Conservation (phyloP, 495 filamentous ascomycete species). For the Geopyxis carbonaria region DNA sequence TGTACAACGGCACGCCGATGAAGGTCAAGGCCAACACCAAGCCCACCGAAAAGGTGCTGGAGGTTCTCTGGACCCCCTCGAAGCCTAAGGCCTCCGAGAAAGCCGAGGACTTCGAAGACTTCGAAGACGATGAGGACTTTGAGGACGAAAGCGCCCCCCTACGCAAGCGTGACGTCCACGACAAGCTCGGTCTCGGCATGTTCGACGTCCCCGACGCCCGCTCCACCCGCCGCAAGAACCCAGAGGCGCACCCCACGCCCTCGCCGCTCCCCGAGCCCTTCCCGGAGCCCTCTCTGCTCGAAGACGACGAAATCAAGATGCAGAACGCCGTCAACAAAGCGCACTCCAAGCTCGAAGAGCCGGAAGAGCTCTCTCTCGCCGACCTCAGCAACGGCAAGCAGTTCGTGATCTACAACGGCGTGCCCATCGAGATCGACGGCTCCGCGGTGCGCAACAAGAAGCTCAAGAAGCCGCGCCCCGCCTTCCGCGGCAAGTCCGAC, state of each 20-base stretch:
- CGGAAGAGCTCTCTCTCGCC: neutral
- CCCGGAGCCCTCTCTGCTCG: neutral
- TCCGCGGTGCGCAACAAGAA: neutral
- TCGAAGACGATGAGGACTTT: neutral
- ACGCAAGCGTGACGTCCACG: constrained; percentile 4
- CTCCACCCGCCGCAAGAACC: neutral
- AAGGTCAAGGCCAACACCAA: neutral
- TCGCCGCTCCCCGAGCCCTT: neutral
- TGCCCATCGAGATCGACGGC: constrained; percentile 3
- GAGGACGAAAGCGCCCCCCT: neutral
- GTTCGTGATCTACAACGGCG: constrained; percentile 8
- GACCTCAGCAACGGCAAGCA: constrained; percentile 2
- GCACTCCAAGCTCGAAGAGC: neutral
- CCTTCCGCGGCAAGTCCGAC: constrained; percentile 1
- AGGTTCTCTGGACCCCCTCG: neutral
- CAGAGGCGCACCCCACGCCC: no score
- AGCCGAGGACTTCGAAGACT: neutral
- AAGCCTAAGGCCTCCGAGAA: neutral
- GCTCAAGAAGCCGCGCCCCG: constrained; percentile 9
- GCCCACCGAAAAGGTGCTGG: constrained; percentile 2
- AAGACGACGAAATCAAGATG: neutral
- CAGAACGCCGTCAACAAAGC: neutral
- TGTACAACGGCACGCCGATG: constrained; percentile 1
- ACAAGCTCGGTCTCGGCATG: constrained; percentile 5
- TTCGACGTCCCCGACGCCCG: constrained; percentile 4